Evolutionary conservation across 305 asterid species (phyloP), one percentile per base, ranked within the genome.

Genomic region (Fraxinus sp.): DNA sequence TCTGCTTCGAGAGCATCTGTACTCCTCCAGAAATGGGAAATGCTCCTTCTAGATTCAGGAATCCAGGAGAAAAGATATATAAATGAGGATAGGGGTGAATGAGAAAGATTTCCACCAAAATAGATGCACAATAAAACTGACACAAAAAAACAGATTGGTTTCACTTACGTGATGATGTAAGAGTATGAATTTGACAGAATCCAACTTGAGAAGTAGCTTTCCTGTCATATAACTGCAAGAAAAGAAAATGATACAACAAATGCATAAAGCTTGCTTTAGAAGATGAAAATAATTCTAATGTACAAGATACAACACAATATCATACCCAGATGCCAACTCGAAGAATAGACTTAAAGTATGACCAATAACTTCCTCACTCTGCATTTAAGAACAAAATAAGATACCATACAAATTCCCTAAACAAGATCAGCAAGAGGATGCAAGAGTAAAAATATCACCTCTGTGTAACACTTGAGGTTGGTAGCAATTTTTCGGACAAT

Each of bases 261-360:
- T 74, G 79, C 75, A 77, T 70, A 28, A 13, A 30, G 43, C 39
- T 70, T 35, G 14, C 36, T 3, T 35, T 64, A 75, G 78, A 80
- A 72, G 24, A 85, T 73, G 30, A 74, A 84, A 64, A 41, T 59
- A 4, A 18, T 77, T 33, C 49, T 62, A 2, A 82, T 24, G 35
- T 79, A 59, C 32, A n/a, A n/a, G 52, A 39, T 26, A 75, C 77
- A 36, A 72, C 84, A 76, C 59, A 62, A 75, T 85, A 76, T 87
- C 95, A 80, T 83, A 93, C 99, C 99, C 99, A 83, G 99, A 91
- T 46, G 99, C 97, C 89, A 96, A 92, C 88, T 96, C 99, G 91
- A 92, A 88, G 90, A 96, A 93, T 87, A 96, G 89, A 85, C 92
- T 93, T 88, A 96, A 87, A 78, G 98, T 93, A 83, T 96, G 99